Conservation (phyloP, 371 early-diverging fungal genomes). For the Zancudomyces culisetae region DNA sequence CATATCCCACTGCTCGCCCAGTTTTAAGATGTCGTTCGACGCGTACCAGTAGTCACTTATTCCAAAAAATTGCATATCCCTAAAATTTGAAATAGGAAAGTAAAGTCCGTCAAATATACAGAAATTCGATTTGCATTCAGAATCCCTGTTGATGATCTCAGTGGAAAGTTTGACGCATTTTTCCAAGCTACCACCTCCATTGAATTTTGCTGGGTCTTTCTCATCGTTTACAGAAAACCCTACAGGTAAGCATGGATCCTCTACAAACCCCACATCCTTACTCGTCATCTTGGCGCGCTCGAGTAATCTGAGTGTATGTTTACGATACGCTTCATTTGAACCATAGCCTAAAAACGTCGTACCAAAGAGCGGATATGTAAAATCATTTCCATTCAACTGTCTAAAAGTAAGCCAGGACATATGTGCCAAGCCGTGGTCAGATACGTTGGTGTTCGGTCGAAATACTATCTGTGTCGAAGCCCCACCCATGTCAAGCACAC, state of each 20-base stretch:
- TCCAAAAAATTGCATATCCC: conserved; percentile 60
- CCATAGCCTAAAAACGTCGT: conserved; percentile 89
- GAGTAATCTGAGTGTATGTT: conserved; percentile 33
- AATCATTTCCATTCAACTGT: conserved; percentile 40
- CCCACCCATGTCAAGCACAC: conserved; percentile 84
- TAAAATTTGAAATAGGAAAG: conserved; percentile 61
- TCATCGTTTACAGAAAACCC: conserved; percentile 29
- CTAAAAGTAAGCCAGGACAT: conserved; percentile 46
- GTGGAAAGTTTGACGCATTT: conserved; percentile 43
- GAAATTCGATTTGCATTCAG: conserved; percentile 48
- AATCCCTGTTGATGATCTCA: conserved; percentile 57
- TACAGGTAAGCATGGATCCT: conserved; percentile 67
- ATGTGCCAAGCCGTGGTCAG: conserved; percentile 41
- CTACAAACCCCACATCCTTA: conserved; percentile 14
- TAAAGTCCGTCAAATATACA: conserved; percentile 86
- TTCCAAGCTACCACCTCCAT: conserved; percentile 55
- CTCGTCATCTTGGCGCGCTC: not conserved
- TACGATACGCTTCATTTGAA: conserved; percentile 74
- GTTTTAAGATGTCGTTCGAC: conserved; percentile 47
- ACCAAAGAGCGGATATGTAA: conserved; percentile 57
- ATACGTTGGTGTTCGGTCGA: conserved; percentile 40
- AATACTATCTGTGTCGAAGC: conserved; percentile 80
- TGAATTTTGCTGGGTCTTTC: conserved; percentile 29
- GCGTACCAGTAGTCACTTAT: conserved; percentile 93
- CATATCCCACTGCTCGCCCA: conserved; percentile 63